Conservation (phyloP, 2,329 filamentous ascomycete genomes). For the Byssothecium circinans region DNA sequence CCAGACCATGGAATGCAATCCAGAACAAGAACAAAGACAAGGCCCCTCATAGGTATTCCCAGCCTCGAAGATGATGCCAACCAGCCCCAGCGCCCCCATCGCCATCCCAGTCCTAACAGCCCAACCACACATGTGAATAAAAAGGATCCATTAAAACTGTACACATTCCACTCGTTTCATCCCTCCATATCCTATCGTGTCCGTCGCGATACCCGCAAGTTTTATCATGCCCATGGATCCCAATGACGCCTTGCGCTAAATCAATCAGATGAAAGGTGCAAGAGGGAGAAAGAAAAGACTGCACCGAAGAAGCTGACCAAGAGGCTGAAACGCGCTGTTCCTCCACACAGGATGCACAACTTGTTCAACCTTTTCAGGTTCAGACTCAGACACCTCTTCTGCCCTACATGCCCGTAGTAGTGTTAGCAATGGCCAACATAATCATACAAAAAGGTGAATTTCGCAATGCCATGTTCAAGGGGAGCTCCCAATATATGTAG, state of each 20-base stretch:
- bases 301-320: background rate
- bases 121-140: too few relatives aligned
- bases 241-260: constrained; percentile 3
- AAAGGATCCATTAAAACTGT: too few relatives aligned
- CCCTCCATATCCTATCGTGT: too few relatives aligned
- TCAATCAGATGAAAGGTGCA: background rate
- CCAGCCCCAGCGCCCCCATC: too few relatives aligned
- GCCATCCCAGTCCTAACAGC: too few relatives aligned
- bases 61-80: too few relatives aligned
- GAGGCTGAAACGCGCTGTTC: background rate
- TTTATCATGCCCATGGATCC: background rate
- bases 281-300: background rate
- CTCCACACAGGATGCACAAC: background rate
- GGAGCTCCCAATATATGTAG: constrained; percentile 30
- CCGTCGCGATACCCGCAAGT: background rate
- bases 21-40: too few relatives aligned
- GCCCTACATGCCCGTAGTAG: constrained; percentile 19
- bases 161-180: too few relatives aligned
- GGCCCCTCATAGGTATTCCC: too few relatives aligned
- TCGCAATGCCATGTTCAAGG: constrained; percentile 20
- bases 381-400: constrained; percentile 36
- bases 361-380: background rate
- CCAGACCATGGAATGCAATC: too few relatives aligned
- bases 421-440: constrained; percentile 26
- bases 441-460: constrained; percentile 15